These are phyloP conservation scores for Aureobasidium vineae DNA, from an alignment of 2,329 filamentous ascomycete genomes.

Conservation along the genomic window DNA sequence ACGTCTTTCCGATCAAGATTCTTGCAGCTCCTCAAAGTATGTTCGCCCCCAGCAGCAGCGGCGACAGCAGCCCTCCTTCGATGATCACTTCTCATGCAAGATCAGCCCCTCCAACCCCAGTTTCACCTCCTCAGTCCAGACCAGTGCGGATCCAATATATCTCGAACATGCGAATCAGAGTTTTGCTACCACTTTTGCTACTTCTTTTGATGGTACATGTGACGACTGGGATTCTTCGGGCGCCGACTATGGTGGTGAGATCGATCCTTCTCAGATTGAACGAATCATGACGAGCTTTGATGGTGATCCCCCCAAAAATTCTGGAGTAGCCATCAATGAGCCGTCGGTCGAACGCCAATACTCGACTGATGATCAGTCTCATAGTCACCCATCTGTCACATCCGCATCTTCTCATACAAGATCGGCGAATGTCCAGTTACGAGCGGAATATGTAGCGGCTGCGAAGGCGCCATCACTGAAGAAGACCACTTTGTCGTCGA, in stretches of 20 bases:
- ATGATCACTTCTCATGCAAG: constrained; percentile 16
- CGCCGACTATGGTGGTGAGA: neutral
- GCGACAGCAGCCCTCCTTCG: neutral
- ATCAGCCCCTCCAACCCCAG: neutral
- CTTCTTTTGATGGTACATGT: neutral
- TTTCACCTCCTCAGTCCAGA: neutral
- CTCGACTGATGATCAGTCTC: too few relatives aligned
- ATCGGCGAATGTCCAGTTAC: neutral
- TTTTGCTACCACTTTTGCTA: constrained; percentile 9
- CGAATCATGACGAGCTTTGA: constrained; percentile 13
- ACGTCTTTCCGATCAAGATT: neutral
- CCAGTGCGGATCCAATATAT: neutral
- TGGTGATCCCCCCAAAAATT: neutral
- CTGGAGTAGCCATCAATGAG: too few relatives aligned
- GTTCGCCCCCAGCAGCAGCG: constrained; percentile 2
- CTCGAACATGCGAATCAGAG: neutral
- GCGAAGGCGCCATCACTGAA: neutral
- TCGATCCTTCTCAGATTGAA: neutral
- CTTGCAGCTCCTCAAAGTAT: neutral
- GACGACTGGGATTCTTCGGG: neutral
- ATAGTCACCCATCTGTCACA: too few relatives aligned
- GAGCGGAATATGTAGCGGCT: neutral
- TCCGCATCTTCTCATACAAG: neutral
- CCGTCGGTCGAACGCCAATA: neutral
- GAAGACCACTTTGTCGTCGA: neutral